These are phyloP conservation scores for Malus hybrid DNA, from an alignment of 331 rosid genomes.

Conservation along the genomic window DNA sequence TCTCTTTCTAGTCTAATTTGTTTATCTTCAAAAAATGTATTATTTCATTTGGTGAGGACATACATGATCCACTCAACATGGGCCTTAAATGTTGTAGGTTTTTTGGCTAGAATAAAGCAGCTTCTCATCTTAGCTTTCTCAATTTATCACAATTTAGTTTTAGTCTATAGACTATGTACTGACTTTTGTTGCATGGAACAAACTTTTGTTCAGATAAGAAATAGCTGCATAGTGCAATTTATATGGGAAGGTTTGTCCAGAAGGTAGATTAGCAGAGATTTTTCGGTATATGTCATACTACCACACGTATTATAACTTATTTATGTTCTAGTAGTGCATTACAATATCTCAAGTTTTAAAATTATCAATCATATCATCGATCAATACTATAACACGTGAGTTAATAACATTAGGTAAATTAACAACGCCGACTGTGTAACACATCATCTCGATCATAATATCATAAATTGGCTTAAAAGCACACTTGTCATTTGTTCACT, in stretches of 20 bases:
- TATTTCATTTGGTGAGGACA: background rate
- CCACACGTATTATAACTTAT: no score
- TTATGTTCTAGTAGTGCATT: no score
- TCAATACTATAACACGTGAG: no score
- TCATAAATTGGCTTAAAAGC: slow-evolving; percentile 1
- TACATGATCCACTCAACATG: background rate
- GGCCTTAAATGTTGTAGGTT: background rate
- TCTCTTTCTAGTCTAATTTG: no score
- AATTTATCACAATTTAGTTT: background rate
- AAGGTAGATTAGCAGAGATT: background rate
- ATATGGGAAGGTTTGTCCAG: background rate
- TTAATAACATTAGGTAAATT: no score
- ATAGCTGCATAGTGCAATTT: background rate
- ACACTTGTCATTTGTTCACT: slow-evolving; percentile 1
- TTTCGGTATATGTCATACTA: no score
- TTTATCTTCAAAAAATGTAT: no score
- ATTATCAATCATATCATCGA: no score
- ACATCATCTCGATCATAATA: background rate
- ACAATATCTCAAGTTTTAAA: no score
- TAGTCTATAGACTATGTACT: background rate
- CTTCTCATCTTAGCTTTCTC: background rate
- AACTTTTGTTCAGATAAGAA: background rate
- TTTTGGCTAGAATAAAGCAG: background rate
- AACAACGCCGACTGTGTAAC: background rate
- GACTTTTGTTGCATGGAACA: background rate